Conservation (phyloP, 2,329 filamentous ascomycete genomes). For the Westerdykella sp. region DNA sequence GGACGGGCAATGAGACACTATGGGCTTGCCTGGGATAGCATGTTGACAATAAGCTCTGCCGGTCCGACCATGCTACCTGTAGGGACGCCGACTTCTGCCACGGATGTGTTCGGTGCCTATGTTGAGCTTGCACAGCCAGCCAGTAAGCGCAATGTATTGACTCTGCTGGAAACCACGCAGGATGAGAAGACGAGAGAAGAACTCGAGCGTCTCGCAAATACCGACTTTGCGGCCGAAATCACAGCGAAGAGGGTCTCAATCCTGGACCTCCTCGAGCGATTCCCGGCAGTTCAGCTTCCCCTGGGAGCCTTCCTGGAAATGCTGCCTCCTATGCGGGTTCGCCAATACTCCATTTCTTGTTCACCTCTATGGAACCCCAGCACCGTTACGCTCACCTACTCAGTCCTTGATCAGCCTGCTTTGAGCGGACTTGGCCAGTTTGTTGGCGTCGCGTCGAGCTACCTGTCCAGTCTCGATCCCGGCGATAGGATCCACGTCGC, state of each 20-base stretch:
- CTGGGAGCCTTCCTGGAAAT: slow-evolving; percentile 63
- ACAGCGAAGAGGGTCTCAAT: slow-evolving; percentile 55
- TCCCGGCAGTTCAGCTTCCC: slow-evolving; percentile 52
- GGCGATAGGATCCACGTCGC: slow-evolving; percentile 41
- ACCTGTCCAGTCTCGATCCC: slow-evolving; percentile 36
- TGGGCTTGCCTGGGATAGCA: slow-evolving; percentile 61
- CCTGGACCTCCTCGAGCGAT: slow-evolving; percentile 63
- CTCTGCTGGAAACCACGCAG: slow-evolving; percentile 45
- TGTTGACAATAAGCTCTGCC: slow-evolving; percentile 53
- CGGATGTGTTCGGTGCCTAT: slow-evolving; percentile 61
- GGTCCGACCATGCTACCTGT: slow-evolving; percentile 63
- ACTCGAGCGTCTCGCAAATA: slow-evolving; percentile 45
- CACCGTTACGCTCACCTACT: slow-evolving; percentile 61
- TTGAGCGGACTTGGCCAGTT: slow-evolving; percentile 39
- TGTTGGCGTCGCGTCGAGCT: slow-evolving; percentile 41
- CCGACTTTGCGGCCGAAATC: slow-evolving; percentile 35
- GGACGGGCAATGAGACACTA: slow-evolving; percentile 60
- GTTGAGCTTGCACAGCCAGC: slow-evolving; percentile 68
- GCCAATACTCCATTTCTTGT: slow-evolving; percentile 76
- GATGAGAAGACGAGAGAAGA: slow-evolving; percentile 46
- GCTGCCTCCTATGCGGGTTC: slow-evolving; percentile 68
- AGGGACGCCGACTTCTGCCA: slow-evolving; percentile 54
- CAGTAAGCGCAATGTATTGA: slow-evolving; percentile 56
- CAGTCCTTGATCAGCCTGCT: slow-evolving; percentile 55
- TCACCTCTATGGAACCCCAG: slow-evolving; percentile 57